Base-by-base conservation (phyloP, 1,139 yeast genomes). In the Yamadazyma sp. region DNA sequence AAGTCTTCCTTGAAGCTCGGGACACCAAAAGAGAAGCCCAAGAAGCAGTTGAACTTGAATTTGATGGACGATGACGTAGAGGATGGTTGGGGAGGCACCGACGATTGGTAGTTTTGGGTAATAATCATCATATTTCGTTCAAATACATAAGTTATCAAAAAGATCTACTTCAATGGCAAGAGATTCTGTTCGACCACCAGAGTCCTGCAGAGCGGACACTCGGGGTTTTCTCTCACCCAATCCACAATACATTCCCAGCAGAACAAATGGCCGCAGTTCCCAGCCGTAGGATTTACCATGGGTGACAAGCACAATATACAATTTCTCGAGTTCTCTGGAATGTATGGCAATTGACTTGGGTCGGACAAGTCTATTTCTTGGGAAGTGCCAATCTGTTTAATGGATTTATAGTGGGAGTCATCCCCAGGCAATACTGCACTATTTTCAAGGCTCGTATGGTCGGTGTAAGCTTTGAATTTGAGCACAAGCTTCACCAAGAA, bases 191-290 rank as follows among this genome's bases (percentile, higher is more conserved):
- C 91, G 32, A 73, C 67, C 45, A 92, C 79, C 33, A 69, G 73
- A 48, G 83, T 95, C 45, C 98, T 65, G 55, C 98, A 92, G 27
- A 92, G 67, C 0, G 98, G 98, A 58, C 98, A 92, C 55, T 89
- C 97, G 0, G 91, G 83, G 50, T 79, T 78, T 41, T 89, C 96
- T 46, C 88, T 69, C 40, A 89, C 79, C 98, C 98, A 92, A 51
- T 87, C 95, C 5, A 81, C 75, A 6, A 88, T 81, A 58, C 98
- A 92, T 5, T 72, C 74, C 98, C 98, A 92, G 62, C 98, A 92
- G 59, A 87, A 91, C 14, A 87, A 46, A 59, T 92, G 98, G 0
- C 98, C 98, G 62, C 98, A 92, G 8, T 83, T 77, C 0, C 95
- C 89, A 42, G 89, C 80, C 1, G 95, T 72, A 1, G 98, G 98